These are phyloP conservation scores for Backusella parvicylindrica DNA, from an alignment of 192 early-diverging fungal species.

Conservation along the genomic window DNA sequence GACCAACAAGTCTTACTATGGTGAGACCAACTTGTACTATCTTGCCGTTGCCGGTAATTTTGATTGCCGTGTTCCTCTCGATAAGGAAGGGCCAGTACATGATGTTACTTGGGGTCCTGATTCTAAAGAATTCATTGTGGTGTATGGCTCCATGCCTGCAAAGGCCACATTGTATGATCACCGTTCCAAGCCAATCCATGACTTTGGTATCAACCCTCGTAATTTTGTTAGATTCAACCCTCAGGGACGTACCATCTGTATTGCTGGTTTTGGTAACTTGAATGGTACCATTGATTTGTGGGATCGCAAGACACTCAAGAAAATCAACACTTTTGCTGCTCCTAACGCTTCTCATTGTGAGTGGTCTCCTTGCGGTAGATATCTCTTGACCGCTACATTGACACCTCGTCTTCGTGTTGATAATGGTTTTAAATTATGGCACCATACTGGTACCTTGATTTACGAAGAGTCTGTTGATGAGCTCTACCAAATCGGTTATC, in stretches of 20 bases:
- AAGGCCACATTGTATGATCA: conserved; percentile 93
- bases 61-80: conserved; percentile 83
- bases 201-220: conserved; percentile 84
- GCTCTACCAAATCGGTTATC: conserved; percentile 80
- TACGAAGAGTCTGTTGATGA: conserved; percentile 77
- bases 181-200: conserved; percentile 74
- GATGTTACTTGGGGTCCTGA: conserved; percentile 94
- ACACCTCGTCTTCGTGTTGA: conserved; percentile 95
- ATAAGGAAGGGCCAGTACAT: conserved; percentile 90
- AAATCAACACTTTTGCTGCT: conserved; percentile 76
- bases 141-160: conserved; percentile 93
- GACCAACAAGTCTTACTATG: conserved; percentile 95
- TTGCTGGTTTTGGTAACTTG: conserved; percentile 97
- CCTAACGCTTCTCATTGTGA: conserved; percentile 81
- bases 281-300: conserved; percentile 91
- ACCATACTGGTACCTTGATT: conserved; percentile 85
- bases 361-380: conserved; percentile 92
- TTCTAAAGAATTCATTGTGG: conserved; percentile 96
- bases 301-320: conserved; percentile 86
- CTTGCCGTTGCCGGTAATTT: conserved; percentile 88
- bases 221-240: conserved; percentile 90
- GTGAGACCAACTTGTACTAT: conserved; percentile 92
- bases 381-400: conserved; percentile 90
- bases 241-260: conserved; percentile 82
- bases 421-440: conserved; percentile 97